These are phyloP conservation scores for Bipolaris sorokiniana DNA, from an alignment of 2,329 filamentous ascomycete genomes.

Conservation along the genomic window DNA sequence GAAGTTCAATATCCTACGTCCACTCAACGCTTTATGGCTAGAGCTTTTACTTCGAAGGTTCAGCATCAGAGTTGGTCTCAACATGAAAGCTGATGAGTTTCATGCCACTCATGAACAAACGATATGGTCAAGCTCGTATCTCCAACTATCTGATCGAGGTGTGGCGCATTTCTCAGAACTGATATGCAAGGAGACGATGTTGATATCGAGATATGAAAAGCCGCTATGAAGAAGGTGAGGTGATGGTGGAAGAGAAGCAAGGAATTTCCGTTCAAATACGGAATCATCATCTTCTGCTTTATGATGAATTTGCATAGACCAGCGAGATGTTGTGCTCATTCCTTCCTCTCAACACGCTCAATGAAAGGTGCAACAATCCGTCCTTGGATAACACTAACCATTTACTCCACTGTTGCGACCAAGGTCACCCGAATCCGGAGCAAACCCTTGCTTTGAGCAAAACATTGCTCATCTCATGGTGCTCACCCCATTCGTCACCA, in stretches of 20 bases:
- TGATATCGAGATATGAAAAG: not conserved
- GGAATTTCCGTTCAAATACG: not conserved
- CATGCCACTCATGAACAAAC: not conserved
- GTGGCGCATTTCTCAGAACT: not conserved
- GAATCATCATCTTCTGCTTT: not conserved
- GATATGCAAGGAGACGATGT: not conserved
- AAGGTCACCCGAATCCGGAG: conserved; percentile 19
- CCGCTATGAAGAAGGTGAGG: too few relatives aligned
- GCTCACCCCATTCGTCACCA: conserved; percentile 36
- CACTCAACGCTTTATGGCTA: too few relatives aligned
- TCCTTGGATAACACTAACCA: not conserved
- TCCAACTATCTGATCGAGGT: not conserved
- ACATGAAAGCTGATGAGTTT: not conserved
- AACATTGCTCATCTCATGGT: conserved; percentile 34
- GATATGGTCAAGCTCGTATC: not conserved
- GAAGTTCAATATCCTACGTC: too few relatives aligned
- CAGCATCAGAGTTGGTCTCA: too few relatives aligned
- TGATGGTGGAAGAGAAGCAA: not conserved
- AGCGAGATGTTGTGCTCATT: not conserved
- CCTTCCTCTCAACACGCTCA: not conserved
- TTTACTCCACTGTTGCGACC: conserved; percentile 3
- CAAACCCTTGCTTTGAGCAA: conserved; percentile 43
- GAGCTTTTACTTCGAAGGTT: too few relatives aligned
- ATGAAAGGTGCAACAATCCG: too few relatives aligned
- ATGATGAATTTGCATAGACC: not conserved